These are phyloP conservation scores for Hericium rajendrae DNA, from an alignment of 768 basidiomycete species.

Conservation along the genomic window DNA sequence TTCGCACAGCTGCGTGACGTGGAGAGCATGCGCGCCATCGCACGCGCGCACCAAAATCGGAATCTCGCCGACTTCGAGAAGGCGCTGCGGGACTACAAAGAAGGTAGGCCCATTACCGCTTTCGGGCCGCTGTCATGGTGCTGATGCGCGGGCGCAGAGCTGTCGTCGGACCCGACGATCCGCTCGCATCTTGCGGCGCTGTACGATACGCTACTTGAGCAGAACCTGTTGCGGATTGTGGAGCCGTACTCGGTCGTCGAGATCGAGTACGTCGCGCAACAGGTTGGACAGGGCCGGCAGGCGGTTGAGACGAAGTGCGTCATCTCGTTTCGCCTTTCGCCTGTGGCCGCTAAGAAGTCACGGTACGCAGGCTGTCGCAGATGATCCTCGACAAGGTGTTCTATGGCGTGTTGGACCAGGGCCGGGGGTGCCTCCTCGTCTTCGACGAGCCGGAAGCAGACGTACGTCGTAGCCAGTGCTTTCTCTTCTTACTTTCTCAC, in stretches of 20 bases:
- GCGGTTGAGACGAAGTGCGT: constrained; percentile 86
- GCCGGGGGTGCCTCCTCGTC: constrained; percentile 83
- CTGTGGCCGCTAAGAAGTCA: not conserved
- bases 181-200: constrained; percentile 88
- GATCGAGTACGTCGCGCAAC: constrained; percentile 76
- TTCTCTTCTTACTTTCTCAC: not conserved
- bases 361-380: constrained; percentile 66
- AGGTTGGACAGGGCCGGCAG: constrained; percentile 80
- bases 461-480: constrained; percentile 37
- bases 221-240: constrained; percentile 90
- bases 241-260: constrained; percentile 95
- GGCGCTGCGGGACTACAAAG: constrained; percentile 76
- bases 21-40: constrained; percentile 92
- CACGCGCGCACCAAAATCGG: constrained; percentile 86
- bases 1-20: constrained; percentile 85
- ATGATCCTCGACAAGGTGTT: constrained; percentile 97
- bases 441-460: constrained; percentile 82
- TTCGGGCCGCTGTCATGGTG: not conserved
- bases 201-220: constrained; percentile 93
- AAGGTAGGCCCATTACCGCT: constrained; percentile 34
- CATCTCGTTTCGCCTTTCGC: not conserved
- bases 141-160: constrained; percentile 39
- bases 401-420: constrained; percentile 94
- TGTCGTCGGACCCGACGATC: constrained; percentile 92
- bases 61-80: constrained; percentile 86